A percentile compares a stretch with the other conserved stretches of the same genome.
Evolutionary conservation across 2,329 filamentous ascomycete genomes (phyloP).

Genomic region (Grosmannia clavigera): DNA sequence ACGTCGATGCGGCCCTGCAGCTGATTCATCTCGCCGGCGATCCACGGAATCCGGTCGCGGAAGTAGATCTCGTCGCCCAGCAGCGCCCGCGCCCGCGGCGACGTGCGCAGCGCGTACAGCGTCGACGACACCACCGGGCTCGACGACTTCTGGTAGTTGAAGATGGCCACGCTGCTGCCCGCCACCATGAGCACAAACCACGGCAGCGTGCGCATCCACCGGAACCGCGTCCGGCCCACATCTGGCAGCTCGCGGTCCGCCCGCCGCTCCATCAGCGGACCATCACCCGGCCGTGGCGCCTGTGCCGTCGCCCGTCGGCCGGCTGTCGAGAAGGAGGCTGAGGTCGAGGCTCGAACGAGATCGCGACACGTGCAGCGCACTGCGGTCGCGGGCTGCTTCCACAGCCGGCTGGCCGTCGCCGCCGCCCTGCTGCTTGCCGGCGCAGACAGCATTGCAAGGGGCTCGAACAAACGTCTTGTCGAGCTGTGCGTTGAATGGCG

Average conservation of each 20-base stretch:
- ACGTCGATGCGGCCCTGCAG: constrained; percentile 85
- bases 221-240: constrained; percentile 32
- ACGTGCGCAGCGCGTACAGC: constrained; percentile 83
- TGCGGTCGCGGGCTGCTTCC: constrained; percentile 1
- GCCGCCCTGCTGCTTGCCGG: not conserved
- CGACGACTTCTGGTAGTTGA: constrained; percentile 98
- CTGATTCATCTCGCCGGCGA: constrained; percentile 81
- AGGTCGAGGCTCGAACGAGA: not conserved
- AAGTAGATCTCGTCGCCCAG: constrained; percentile 86
- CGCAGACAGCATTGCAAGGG: not conserved
- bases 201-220: constrained; percentile 64
- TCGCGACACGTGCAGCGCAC: not conserved
- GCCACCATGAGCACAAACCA: constrained; percentile 65
- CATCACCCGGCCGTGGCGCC: constrained; percentile 46
- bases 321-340: not conserved
- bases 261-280: constrained; percentile 52
- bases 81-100: constrained; percentile 56
- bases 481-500: too few relatives aligned
- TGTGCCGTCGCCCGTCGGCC: constrained; percentile 36
- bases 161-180: constrained; percentile 69
- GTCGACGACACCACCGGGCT: constrained; percentile 76
- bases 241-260: constrained; percentile 54
- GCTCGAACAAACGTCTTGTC: too few relatives aligned
- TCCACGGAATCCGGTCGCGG: constrained; percentile 67
- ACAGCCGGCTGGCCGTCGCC: constrained; percentile 3